These are phyloP conservation scores for Schizopora paradoxa DNA, from an alignment of 1,284 basidiomycete species.

Conservation along the genomic window DNA sequence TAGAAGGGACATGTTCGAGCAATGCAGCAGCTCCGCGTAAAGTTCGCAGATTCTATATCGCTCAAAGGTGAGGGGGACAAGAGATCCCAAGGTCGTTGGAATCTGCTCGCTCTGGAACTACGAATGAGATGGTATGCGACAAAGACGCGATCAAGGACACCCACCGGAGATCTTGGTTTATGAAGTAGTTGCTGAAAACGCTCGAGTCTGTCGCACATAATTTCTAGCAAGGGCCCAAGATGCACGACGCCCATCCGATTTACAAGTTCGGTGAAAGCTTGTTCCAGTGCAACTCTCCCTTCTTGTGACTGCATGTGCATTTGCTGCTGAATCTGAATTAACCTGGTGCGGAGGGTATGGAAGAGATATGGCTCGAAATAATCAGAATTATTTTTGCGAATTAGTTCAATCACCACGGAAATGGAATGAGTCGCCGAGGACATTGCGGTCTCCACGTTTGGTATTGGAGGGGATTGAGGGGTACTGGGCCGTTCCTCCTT, in stretches of 20 bases:
- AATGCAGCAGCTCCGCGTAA: constrained; percentile 94
- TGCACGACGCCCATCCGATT: constrained; percentile 93
- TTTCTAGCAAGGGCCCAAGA: constrained; percentile 78
- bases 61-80: constrained; percentile 87
- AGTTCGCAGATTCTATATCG: constrained; percentile 97
- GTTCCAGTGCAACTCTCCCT: constrained; percentile 67
- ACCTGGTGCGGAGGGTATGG: constrained; percentile 86
- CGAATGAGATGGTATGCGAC: constrained; percentile 7
- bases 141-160: constrained; percentile 23
- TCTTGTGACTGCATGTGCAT: constrained; percentile 48
- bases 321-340: constrained; percentile 83
- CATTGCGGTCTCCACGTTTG: constrained; percentile 70
- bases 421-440: constrained; percentile 89
- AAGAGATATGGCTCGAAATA: constrained; percentile 99
- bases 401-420: constrained; percentile 91
- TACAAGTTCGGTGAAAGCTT: constrained; percentile 81
- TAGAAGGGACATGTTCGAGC: constrained; percentile 95
- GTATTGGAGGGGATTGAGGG: constrained; percentile 31
- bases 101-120: constrained; percentile 53
- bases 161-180: constrained; percentile 71
- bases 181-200: constrained; percentile 71
- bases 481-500: constrained; percentile 19
- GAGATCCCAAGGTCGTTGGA: constrained; percentile 64
- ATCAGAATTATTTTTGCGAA: constrained; percentile 98
- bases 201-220: constrained; percentile 67